Base-by-base conservation (phyloP, 331 rosid genomes). In the Malus hybrid region DNA sequence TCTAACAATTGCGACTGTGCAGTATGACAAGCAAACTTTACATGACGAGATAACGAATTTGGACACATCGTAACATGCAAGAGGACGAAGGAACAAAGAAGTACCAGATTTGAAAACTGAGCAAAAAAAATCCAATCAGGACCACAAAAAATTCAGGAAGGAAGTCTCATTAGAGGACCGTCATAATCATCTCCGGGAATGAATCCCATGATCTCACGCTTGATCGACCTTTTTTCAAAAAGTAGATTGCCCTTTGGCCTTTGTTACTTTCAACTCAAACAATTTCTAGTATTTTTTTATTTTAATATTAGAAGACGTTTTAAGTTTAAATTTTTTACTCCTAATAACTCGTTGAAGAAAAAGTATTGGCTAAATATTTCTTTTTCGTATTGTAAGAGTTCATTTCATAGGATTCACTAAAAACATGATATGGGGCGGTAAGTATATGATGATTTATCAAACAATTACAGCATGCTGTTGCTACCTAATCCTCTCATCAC, bases 1-100 rank as follows among this genome's bases (percentile, higher is more conserved):
- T 44, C 15, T 44, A 44, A 4, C 50, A 44, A 44, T 44, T 11
- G 50, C 50, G 6, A 44, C 14, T 10, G 58, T 53, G 58, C 20
- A 53, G 1, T 53, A 5, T 53, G 58, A 53, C 33, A 26, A 61
- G 8, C 5, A 63, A 63, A 30, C 24, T 15, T 53, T 63, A 8
- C 0, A 30, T 13, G 39, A 30, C 18, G 2, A 32, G 44, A 30
- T 4, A 32, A 7, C 20, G 44, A 30, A 61, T 61, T 61, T 61
- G 66, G 63, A 58, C 63, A 58, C 68, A 68, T 32, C 65, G 71
- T 79, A 69, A 57, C 71, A 77, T 61, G 50, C 50, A 44, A 44
- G 71, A 63, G 75, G 53, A 32, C 53, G 22, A 72, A 78, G 67
- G 58, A 68, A 32, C 67, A 55, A 83, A 87, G 88, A 79, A 44